Evolutionary conservation across 163 green algal species (phyloP).

Genomic region (Chlorella variabilis): DNA sequence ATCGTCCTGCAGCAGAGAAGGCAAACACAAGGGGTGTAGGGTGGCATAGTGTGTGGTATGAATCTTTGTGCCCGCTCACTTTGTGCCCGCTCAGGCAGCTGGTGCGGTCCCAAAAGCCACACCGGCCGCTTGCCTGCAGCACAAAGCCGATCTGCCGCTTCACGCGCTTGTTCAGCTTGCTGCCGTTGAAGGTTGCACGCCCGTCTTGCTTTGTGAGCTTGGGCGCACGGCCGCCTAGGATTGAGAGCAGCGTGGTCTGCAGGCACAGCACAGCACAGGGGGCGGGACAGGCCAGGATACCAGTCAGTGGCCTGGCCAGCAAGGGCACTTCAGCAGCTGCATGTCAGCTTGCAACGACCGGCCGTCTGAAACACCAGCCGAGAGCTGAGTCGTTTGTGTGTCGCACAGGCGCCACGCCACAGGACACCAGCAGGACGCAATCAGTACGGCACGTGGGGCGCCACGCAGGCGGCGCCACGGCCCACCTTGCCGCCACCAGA

Average conservation of each 20-base stretch:
- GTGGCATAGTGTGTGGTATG: too few species aligned
- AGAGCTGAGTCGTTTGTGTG: too few species aligned
- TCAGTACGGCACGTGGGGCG: not conserved
- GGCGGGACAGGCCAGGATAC: not conserved
- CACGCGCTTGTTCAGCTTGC: conserved; percentile 54
- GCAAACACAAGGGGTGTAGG: too few species aligned
- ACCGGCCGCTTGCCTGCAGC: conserved; percentile 35
- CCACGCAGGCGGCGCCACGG: conserved; percentile 18
- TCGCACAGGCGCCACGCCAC: too few species aligned
- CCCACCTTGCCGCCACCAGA: conserved; percentile 22
- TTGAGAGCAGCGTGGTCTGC: conserved; percentile 87
- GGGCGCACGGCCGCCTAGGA: conserved; percentile 73
- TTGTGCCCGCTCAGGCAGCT: too few species aligned
- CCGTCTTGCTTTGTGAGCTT: conserved; percentile 49
- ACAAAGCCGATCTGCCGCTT: conserved; percentile 80
- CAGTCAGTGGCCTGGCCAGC: too few species aligned
- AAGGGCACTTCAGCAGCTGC: not conserved
- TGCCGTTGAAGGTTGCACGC: conserved; percentile 61
- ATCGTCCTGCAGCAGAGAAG: conserved; percentile 78
- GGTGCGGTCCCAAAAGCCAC: too few species aligned
- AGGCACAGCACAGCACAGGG: conserved; percentile 59
- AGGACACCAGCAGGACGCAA: conserved; percentile 39
- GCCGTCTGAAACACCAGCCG: too few species aligned
- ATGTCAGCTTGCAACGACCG: too few species aligned
- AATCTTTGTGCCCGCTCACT: too few species aligned